These are phyloP conservation scores for Suhomyces bokatorum DNA, from an alignment of 1,139 yeast genomes.

Conservation along the genomic window DNA sequence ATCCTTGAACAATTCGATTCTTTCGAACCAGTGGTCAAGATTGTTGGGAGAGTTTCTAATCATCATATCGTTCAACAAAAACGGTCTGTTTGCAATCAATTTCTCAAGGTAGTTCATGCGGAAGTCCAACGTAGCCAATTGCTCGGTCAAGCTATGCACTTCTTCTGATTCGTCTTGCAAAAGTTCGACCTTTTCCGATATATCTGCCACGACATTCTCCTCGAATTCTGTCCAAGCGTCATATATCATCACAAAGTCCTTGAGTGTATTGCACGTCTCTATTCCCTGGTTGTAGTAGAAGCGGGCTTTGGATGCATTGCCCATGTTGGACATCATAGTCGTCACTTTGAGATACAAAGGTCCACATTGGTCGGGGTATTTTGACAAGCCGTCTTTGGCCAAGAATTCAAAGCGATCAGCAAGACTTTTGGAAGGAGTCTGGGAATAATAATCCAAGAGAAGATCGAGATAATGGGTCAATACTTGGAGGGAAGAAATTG, in stretches of 20 bases:
- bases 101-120: conserved; percentile 55
- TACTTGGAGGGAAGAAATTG: conserved; percentile 11
- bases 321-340: conserved; percentile 37
- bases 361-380: conserved; percentile 65
- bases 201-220: conserved; percentile 46
- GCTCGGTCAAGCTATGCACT: conserved; percentile 1
- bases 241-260: conserved; percentile 65
- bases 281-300: conserved; percentile 52
- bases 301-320: conserved; percentile 44
- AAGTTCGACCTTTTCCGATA: conserved; percentile 27
- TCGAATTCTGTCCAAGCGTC: conserved; percentile 66
- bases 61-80: conserved; percentile 64
- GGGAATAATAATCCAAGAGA: background rate
- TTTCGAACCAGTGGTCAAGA: conserved; percentile 67
- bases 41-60: conserved; percentile 63
- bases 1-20: conserved; percentile 47
- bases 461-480: conserved; percentile 11
- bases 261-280: conserved; percentile 47
- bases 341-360: conserved; percentile 53
- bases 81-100: conserved; percentile 54
- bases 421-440: background rate
- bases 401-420: conserved; percentile 32
- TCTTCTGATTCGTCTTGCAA: background rate
- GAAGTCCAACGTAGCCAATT: conserved; percentile 34
- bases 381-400: conserved; percentile 37